phyloP scores from a whole-genome alignment of 2,329 filamentous ascomycete genomes.

The Aureobasidium pullulans region DNA sequence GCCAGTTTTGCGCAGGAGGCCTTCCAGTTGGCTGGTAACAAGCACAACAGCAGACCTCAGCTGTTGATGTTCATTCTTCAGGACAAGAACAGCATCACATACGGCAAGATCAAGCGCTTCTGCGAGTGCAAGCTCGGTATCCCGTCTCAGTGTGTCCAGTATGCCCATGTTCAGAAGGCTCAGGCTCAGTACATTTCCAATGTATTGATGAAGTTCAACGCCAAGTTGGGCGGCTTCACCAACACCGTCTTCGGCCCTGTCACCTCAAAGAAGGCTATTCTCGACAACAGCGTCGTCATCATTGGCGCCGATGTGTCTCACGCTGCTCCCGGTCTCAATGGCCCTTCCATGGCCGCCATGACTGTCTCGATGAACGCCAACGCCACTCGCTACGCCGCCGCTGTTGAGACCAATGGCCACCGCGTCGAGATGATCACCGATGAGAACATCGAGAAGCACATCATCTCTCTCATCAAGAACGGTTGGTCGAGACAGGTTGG shows the following conservation, averaged over 20 bases:
- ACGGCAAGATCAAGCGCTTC: conserved; percentile 82
- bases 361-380: conserved; percentile 70
- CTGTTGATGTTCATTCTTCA: conserved; percentile 73
- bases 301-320: conserved; percentile 92
- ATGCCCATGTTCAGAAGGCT: conserved; percentile 58
- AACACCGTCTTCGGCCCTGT: conserved; percentile 39
- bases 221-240: conserved; percentile 83
- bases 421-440: conserved; percentile 71
- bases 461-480: conserved; percentile 52
- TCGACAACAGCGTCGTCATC: conserved; percentile 60
- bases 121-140: conserved; percentile 80
- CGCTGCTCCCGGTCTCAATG: conserved; percentile 57
- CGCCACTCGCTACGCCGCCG: conserved; percentile 68
- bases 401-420: conserved; percentile 74
- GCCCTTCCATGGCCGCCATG: conserved; percentile 77
- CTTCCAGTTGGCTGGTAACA: conserved; percentile 49
- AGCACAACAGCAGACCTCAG: conserved; percentile 55
- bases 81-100: conserved; percentile 62
- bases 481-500: conserved; percentile 56
- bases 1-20: conserved; percentile 30
- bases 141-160: conserved; percentile 74
- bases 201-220: conserved; percentile 93
- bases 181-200: conserved; percentile 86
- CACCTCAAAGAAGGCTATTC: conserved; percentile 23
- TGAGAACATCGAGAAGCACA: conserved; percentile 59